Conservation (phyloP, 2,329 filamentous ascomycete species). For the Amphichorda felina region DNA sequence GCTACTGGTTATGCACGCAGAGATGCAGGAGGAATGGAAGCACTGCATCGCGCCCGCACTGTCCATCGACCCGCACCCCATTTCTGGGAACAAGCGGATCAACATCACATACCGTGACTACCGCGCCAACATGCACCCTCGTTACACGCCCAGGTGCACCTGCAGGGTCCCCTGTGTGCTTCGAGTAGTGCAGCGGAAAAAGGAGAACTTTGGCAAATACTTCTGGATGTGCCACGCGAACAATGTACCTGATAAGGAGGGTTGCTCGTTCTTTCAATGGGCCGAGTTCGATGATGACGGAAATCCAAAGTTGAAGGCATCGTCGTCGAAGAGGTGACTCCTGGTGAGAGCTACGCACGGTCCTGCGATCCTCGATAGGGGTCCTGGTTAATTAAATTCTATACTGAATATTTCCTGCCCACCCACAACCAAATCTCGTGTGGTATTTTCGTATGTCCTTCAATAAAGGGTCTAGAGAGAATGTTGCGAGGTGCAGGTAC, state of each 20-base stretch:
- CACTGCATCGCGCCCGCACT: slow-evolving; percentile 68
- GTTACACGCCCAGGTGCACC: slow-evolving; percentile 63
- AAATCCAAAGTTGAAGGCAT: slow-evolving; percentile 36
- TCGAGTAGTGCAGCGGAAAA: slow-evolving; percentile 68
- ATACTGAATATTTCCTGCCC: too few species aligned
- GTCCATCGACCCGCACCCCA: slow-evolving; percentile 72
- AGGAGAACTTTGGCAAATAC: slow-evolving; percentile 65
- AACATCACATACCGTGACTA: slow-evolving; percentile 94
- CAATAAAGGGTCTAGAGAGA: too few species aligned
- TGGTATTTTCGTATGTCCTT: too few species aligned
- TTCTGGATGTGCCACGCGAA: slow-evolving; percentile 90
- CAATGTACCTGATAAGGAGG: slow-evolving; percentile 54
- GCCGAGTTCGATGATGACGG: slow-evolving; percentile 80
- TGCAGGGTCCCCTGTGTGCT: slow-evolving; percentile 61
- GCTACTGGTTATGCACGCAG: slow-evolving; percentile 87
- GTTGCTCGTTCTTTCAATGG: slow-evolving; percentile 75
- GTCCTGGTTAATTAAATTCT: too few species aligned
- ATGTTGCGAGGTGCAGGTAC: too few species aligned
- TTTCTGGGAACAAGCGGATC: slow-evolving; percentile 70
- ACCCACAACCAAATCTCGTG: too few species aligned
- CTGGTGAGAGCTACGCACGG: too few species aligned
- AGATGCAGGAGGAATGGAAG: slow-evolving; percentile 98
- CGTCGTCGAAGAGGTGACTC: too few species aligned
- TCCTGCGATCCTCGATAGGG: too few species aligned
- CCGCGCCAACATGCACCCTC: slow-evolving; percentile 63